Percentiles rank a stretch among this genome's conserved stretches.
These are phyloP conservation scores for Priceomyces melissophilus DNA, from an alignment of 805 yeast genomes.

Conservation along the genomic window DNA sequence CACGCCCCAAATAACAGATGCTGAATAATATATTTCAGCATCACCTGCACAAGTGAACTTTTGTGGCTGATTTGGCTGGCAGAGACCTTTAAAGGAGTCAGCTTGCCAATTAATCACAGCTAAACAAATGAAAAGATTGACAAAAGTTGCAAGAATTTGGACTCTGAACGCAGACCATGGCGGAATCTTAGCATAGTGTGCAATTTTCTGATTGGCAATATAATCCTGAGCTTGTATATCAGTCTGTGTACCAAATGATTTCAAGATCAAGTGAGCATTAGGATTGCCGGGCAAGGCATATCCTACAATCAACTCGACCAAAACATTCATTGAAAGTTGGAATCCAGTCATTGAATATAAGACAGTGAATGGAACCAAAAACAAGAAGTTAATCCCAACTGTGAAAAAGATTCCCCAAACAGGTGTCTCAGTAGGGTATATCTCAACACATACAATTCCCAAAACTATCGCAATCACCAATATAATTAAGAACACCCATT, in stretches of 20 bases:
- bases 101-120: conserved; percentile 28
- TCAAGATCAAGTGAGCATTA: conserved; percentile 44
- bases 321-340: conserved; percentile 31
- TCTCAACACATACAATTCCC: conserved; percentile 28
- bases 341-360: conserved; percentile 29
- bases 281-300: conserved; percentile 37
- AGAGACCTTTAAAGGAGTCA: conserved; percentile 32
- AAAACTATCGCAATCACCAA: conserved; percentile 27
- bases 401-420: conserved; percentile 37
- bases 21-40: conserved; percentile 42
- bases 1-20: conserved; percentile 64
- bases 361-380: conserved; percentile 30
- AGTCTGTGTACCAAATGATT: conserved; percentile 55
- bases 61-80: conserved; percentile 39
- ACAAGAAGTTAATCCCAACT: conserved; percentile 27
- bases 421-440: conserved; percentile 32
- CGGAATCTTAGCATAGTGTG: conserved; percentile 58
- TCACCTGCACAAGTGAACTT: conserved; percentile 39
- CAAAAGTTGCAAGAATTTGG: conserved; percentile 24
- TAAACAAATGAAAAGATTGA: conserved; percentile 22
- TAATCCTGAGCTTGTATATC: conserved; percentile 56
- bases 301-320: conserved; percentile 36
- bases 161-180: conserved; percentile 54
- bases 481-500: conserved; percentile 24
- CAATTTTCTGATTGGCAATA: conserved; percentile 56